A percentile compares a stretch with the other conserved stretches of the same genome.
Evolutionary conservation across 2,329 filamentous ascomycete genomes (phyloP).

Genomic region (Aureobasidium sp.): DNA sequence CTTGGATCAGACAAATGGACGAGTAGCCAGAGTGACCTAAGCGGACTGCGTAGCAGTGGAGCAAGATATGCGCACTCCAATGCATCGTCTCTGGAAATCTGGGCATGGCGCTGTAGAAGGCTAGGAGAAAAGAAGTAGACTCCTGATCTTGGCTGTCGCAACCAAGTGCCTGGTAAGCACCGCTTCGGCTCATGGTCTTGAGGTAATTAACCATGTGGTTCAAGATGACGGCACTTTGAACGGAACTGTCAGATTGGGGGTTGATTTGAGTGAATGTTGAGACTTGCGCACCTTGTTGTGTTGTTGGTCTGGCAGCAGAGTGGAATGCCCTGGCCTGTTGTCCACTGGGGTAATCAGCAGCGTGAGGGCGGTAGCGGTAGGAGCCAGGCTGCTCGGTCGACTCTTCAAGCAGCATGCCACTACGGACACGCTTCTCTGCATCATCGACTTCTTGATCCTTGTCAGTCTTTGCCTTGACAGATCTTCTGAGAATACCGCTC

Average conservation of each 20-base stretch:
- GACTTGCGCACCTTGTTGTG: conserved; percentile 20
- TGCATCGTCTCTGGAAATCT: conserved; percentile 33
- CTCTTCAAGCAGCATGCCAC: conserved; percentile 17
- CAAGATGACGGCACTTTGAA: conserved; percentile 8
- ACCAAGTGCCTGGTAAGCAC: conserved; percentile 36
- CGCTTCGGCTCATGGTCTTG: conserved; percentile 34
- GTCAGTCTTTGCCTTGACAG: conserved; percentile 37
- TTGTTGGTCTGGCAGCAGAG: conserved; percentile 6
- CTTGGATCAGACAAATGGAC: conserved; percentile 35
- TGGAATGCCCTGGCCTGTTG: conserved; percentile 19
- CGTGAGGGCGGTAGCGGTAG: conserved; percentile 14
- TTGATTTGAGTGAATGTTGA: background rate
- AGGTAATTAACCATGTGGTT: conserved; percentile 28
- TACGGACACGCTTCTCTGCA: conserved; percentile 15
- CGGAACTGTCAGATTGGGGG: background rate
- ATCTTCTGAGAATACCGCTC: conserved; percentile 52
- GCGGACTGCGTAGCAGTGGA: conserved; percentile 42
- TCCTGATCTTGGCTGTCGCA: conserved; percentile 38
- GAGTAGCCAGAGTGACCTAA: conserved; percentile 43
- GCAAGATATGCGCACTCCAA: conserved; percentile 38
- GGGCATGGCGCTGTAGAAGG: conserved; percentile 41
- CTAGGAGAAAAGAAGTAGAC: conserved; percentile 48
- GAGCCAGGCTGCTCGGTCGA: background rate
- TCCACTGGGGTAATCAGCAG: conserved; percentile 4
- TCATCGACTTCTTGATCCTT: conserved; percentile 14